Evolutionary conservation across 2,329 filamentous ascomycete genomes (phyloP).

Genomic region (Trichoderma harzianum): DNA sequence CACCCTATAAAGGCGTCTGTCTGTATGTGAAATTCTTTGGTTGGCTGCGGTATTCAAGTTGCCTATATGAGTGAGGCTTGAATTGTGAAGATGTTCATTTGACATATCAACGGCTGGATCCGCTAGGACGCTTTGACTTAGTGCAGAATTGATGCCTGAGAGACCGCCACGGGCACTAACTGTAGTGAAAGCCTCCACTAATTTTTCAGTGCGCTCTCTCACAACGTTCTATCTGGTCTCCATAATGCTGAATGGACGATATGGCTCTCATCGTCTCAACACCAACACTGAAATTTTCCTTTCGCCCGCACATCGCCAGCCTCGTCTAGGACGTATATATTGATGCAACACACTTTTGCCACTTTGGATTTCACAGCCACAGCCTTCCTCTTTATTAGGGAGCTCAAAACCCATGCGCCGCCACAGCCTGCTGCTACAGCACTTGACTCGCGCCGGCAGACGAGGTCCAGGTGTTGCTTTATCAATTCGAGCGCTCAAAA

Average conservation of each 20-base stretch:
- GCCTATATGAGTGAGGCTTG: not conserved
- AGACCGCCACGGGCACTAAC: not conserved
- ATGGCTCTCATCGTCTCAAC: not conserved
- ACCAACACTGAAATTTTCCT: not conserved
- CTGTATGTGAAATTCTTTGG: not conserved
- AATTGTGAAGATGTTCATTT: not conserved
- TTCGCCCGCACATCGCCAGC: not conserved
- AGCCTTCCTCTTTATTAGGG: not conserved
- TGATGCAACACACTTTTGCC: not conserved
- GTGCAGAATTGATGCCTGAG: not conserved
- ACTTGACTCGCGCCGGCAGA: constrained; percentile 21
- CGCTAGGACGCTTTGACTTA: not conserved
- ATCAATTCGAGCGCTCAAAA: not conserved
- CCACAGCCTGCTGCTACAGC: constrained; percentile 23
- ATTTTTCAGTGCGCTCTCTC: not conserved
- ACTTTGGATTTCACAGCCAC: not conserved
- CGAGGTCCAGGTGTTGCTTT: constrained; percentile 3
- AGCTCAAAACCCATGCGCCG: constrained; percentile 25
- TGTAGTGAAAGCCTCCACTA: not conserved
- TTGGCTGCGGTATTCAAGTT: not conserved
- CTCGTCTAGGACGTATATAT: not conserved
- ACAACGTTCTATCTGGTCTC: not conserved
- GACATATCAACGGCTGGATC: not conserved
- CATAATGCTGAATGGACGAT: not conserved
- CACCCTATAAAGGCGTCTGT: not conserved